Conservation (phyloP, 2,329 filamentous ascomycete species). For the Aspergillus floridensis region DNA sequence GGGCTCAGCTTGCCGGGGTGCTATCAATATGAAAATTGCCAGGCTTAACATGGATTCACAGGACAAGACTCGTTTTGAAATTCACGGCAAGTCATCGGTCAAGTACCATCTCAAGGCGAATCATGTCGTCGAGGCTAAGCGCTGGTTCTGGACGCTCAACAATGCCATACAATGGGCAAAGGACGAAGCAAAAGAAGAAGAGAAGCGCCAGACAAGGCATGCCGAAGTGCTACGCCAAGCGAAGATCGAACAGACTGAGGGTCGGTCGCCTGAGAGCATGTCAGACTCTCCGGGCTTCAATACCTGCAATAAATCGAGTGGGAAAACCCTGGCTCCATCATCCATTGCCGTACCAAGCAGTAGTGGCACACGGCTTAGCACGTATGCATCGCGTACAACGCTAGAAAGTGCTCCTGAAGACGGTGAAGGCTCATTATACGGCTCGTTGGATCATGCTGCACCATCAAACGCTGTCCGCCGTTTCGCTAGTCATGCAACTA, state of each 20-base stretch:
- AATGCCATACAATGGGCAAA: constrained; percentile 99
- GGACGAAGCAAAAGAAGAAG: constrained; percentile 90
- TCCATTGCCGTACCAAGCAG: constrained; percentile 37
- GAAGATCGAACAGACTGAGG: constrained; percentile 68
- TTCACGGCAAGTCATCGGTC: constrained; percentile 95
- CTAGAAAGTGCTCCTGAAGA: constrained; percentile 52
- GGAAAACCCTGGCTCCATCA: constrained; percentile 37
- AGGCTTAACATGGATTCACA: constrained; percentile 92
- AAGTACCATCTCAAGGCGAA: constrained; percentile 98
- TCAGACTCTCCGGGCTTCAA: constrained; percentile 36
- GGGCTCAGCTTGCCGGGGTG: constrained; percentile 90
- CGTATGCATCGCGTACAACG: constrained; percentile 47
- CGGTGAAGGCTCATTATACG: constrained; percentile 53
- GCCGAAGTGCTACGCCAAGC: constrained; percentile 75
- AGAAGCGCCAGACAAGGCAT: constrained; percentile 69
- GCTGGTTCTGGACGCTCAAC: constrained; percentile 98
- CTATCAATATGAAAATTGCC: constrained; percentile 98
- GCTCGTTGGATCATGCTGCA: constrained; percentile 57
- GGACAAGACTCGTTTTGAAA: constrained; percentile 97
- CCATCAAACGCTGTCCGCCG: constrained; percentile 50
- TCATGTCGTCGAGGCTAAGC: constrained; percentile 94
- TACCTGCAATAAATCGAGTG: constrained; percentile 34
- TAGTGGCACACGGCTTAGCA: constrained; percentile 48
- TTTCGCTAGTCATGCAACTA: constrained; percentile 49
- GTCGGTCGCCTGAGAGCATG: constrained; percentile 47